phyloP scores from a whole-genome alignment of 139 green algal species.

The Closterium sp. region DNA sequence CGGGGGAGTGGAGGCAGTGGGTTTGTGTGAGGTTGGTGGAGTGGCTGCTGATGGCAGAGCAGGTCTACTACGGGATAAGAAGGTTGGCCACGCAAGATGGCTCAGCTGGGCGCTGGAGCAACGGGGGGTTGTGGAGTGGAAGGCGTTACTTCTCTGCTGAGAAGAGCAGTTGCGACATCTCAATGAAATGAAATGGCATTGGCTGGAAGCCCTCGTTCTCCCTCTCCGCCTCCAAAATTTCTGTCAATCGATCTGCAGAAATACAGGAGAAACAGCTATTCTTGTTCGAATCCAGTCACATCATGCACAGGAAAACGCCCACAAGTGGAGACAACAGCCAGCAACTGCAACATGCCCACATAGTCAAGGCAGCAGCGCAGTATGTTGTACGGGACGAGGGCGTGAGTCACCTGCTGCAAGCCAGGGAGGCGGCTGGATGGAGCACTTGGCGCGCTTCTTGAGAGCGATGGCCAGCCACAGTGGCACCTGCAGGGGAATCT shows the following conservation, averaged over 20 bases:
- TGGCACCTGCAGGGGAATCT: conserved; percentile 70
- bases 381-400: neutral
- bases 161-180: neutral
- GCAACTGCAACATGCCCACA: neutral
- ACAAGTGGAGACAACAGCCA: neutral
- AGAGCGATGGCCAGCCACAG: conserved; percentile 80
- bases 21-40: neutral
- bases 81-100: neutral
- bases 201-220: neutral
- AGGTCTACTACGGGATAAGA: too few relatives aligned
- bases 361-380: neutral
- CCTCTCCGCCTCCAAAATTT: neutral
- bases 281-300: neutral
- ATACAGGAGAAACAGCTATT: neutral
- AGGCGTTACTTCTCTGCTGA: neutral
- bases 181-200: neutral
- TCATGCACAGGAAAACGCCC: neutral
- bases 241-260: neutral
- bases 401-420: conserved; percentile 48
- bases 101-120: neutral
- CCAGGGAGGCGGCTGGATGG: conserved; percentile 74
- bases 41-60: too few relatives aligned
- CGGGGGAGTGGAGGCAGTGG: neutral
- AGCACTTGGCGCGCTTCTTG: conserved; percentile 72
- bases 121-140: neutral